A percentile compares a stretch with the other conserved stretches of the same genome.
Evolutionary conservation across 2,329 filamentous ascomycete species (phyloP).

Genomic region (Aureobasidium sp.): DNA sequence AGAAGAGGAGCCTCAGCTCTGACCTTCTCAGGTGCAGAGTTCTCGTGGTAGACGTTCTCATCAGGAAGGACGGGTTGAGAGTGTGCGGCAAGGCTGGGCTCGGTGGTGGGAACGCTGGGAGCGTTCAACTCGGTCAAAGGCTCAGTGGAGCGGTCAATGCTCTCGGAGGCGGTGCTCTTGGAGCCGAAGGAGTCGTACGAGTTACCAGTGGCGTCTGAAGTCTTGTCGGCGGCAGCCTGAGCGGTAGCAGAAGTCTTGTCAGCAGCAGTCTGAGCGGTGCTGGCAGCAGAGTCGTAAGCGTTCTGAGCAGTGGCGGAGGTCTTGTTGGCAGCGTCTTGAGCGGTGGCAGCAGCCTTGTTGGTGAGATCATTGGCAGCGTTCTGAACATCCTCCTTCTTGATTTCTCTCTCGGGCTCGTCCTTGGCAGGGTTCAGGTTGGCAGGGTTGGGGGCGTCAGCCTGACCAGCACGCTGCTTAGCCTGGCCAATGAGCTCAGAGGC

Average conservation of each 20-base stretch:
- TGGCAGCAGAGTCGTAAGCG: not conserved
- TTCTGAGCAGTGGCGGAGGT: not conserved
- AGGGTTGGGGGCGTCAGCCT: constrained; percentile 22
- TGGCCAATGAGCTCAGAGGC: constrained; percentile 49
- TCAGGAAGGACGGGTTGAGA: constrained; percentile 8
- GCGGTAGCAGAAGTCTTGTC: constrained; percentile 16
- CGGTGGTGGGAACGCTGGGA: constrained; percentile 6
- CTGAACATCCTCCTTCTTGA: constrained; percentile 20
- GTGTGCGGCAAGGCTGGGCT: constrained; percentile 11
- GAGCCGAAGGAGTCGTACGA: constrained; percentile 1
- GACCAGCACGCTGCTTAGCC: constrained; percentile 23
- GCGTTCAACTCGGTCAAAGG: constrained; percentile 1
- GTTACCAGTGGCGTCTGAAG: constrained; percentile 15
- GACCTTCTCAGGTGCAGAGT: not conserved
- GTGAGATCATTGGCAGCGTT: constrained; percentile 17
- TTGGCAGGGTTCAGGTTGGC: constrained; percentile 18
- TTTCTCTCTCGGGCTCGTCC: constrained; percentile 15
- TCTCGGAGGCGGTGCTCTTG: not conserved
- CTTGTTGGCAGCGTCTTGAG: constrained; percentile 10
- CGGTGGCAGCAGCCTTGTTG: constrained; percentile 12
- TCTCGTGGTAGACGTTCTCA: constrained; percentile 8
- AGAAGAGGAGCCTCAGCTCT: constrained; percentile 11
- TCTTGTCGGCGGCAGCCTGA: constrained; percentile 8
- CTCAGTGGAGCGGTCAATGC: not conserved
- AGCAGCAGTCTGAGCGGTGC: not conserved